Conservation (phyloP, 768 basidiomycete genomes). For the Russula sp. region DNA sequence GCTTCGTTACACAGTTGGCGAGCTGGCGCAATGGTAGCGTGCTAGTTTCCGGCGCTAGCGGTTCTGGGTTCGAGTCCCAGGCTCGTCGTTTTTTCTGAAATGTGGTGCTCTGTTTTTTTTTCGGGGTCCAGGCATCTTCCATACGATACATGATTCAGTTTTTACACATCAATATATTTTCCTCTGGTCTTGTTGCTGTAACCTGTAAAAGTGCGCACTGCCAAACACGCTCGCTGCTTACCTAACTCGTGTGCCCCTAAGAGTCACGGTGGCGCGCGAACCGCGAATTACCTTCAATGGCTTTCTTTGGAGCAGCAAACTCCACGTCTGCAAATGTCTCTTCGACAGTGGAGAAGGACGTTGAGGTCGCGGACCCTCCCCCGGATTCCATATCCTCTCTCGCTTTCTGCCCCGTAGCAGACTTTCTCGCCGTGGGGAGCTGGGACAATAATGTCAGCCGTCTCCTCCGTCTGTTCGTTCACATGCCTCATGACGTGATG, state of each 20-base stretch:
- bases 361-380: conserved; percentile 77
- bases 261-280: neutral
- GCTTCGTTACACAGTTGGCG: conserved; percentile 29
- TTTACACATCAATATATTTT: neutral
- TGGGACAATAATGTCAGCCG: conserved; percentile 86
- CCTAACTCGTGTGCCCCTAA: conserved; percentile 23
- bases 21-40: conserved; percentile 63
- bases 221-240: conserved; percentile 2
- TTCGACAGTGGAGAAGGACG: conserved; percentile 58
- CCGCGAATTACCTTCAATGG: conserved; percentile 29
- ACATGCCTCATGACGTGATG: conserved; percentile 2
- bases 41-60: conserved; percentile 61
- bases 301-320: conserved; percentile 36
- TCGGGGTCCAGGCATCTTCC: neutral
- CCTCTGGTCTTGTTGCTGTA: too few species aligned
- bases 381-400: conserved; percentile 83
- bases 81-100: conserved; percentile 41
- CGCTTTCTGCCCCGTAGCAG: conserved; percentile 77
- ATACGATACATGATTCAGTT: too few species aligned
- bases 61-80: conserved; percentile 60
- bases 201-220: too few species aligned
- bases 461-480: neutral
- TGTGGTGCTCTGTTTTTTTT: neutral
- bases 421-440: conserved; percentile 86
- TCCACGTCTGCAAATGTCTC: conserved; percentile 33